Evolutionary conservation across 2,329 filamentous ascomycete genomes (phyloP), one percentile per base, ranked within the genome.

Genomic region (Mycosphaerella sp.): DNA sequence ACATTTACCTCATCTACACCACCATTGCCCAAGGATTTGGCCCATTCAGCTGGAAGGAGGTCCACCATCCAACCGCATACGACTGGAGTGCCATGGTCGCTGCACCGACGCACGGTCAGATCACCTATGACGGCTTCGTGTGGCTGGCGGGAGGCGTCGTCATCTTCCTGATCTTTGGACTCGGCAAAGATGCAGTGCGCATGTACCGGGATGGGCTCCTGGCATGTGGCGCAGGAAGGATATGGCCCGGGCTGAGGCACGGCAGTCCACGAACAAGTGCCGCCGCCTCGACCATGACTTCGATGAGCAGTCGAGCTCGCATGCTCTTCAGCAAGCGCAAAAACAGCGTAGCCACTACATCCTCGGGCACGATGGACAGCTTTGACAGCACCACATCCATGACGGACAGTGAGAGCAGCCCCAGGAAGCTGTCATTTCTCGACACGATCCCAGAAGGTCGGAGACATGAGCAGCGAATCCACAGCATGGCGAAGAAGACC

Each of bases 151-250:
- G 76, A 3, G 80, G 79, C 0, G 75, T 79, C 55, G 54, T 82
- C 26, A 69, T 81, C 10, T 86, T 86, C 64, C 49, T 78, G n/a
- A 79, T 84, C 62, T 86, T 86, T 59, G 84, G 84, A 7, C 77
- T 82, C 12, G 84, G 83, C 31, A 73, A 72, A 26, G 84, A 87
- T 62, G 83, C 83, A 0, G 70, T 73, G 3, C 70, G 72, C 23
- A 78, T 80, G 67, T 85, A 84, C 63, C 72, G 72, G 49, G 66
- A 68, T 3, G 71, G 73, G 53, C 62, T 78, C 43, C 57, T 71
- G 23, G 67, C 65, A n/a, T 46, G 77, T 26, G 76, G 76, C 0
- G 58, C 78, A 38, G 66, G 57, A 14, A 58, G 47, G 23, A 43
- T 64, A 23, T 64, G 66, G 36, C 65, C 64, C 31, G 36, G 53